Conservation (phyloP, 257 asterid species). For the Linaria vulgaris region DNA sequence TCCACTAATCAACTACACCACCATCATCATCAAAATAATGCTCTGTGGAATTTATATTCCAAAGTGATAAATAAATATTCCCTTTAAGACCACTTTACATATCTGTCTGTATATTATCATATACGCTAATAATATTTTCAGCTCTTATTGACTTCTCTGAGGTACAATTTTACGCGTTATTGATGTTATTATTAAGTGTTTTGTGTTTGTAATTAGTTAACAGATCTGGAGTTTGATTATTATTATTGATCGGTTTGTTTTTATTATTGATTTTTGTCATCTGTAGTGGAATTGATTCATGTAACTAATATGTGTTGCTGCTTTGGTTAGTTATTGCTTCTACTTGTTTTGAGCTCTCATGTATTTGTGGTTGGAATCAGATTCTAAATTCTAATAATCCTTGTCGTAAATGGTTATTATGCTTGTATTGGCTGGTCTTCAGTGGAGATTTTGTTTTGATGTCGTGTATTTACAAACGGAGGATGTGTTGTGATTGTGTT, state of each 20-base stretch:
- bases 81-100: neutral
- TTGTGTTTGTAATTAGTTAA: neutral
- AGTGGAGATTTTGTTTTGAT: neutral
- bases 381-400: neutral
- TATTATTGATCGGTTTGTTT: too few relatives aligned
- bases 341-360: neutral
- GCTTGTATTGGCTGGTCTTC: too few relatives aligned
- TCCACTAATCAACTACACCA: slow-evolving; percentile 11
- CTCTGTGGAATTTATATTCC: neutral
- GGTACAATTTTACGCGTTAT: slow-evolving; percentile 17
- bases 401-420: neutral
- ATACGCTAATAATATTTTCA: slow-evolving; percentile 6
- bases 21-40: slow-evolving; percentile 14
- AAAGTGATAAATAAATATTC: slow-evolving; percentile 12
- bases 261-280: too few relatives aligned
- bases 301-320: too few relatives aligned
- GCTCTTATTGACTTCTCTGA: neutral
- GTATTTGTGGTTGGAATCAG: neutral
- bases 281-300: too few relatives aligned
- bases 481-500: neutral
- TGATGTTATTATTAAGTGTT: too few relatives aligned
- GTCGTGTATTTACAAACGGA: neutral
- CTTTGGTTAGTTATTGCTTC: too few relatives aligned
- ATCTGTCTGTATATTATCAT: too few relatives aligned
- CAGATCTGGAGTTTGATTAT: neutral